Evolutionary conservation across 2,329 filamentous ascomycete species (phyloP), one percentile per base, ranked within the genome.

Genomic region (Aspergillus sp.): DNA sequence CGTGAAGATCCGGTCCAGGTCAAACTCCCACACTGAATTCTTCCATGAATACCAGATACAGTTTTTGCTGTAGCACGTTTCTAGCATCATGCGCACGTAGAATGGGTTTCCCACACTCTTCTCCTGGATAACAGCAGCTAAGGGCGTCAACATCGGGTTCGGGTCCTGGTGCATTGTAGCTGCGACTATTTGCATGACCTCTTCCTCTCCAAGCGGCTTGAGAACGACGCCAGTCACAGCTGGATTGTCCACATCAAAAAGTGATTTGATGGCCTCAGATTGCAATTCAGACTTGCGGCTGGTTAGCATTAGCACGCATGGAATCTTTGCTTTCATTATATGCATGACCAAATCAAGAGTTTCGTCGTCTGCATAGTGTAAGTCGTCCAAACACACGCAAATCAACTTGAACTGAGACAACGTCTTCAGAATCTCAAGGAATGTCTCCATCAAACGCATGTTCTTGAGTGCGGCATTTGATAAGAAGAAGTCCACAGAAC

Each of bases 1-100:
- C 44, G 87, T 85, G 65, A 96, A 96, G 1, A 96, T 83, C 58
- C 82, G 84, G 69, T 96, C 91, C 10, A 96, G 75, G 64, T 95
- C 88, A 66, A 87, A 96, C 42, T 87, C 81, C 93, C 93, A 97
- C 43, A 82, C 80, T 44, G 85, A 89, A 58, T 87, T 83, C 60
- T 85, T 85, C 79, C 94, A 96, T 56, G 91, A 90, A 70, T 95
- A 96, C 82, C 86, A 95, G 46, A 96, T 88, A 68, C 89, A 95
- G 60, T 87, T 87, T 65, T 90, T 94, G 38, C 89, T 84, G 68
- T 95, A 86, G 67, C 90, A 95, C 3, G 88, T 87, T 64, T 89
- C 89, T 4, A 96, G 81, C 82, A 96, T 95, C 72, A 96, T 90
- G 50, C 90, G 82, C 69, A 96, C 88, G 64, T 94, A 95, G 64